Evolutionary conservation across 176 grass and related monocot species (phyloP).

Genomic region (Chrysopogon serrulatus): DNA sequence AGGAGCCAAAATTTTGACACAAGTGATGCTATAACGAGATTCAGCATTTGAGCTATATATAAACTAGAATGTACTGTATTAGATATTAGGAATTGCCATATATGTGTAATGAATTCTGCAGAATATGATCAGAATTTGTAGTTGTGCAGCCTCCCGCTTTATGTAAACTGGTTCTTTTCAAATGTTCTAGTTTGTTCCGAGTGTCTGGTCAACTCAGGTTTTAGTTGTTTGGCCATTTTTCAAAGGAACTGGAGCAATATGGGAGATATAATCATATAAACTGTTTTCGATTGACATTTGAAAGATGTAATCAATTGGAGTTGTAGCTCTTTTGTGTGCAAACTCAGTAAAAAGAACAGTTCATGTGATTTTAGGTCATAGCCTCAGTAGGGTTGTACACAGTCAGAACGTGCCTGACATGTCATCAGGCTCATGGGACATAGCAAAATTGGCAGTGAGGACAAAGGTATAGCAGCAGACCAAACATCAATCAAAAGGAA

Average conservation of each 20-base stretch:
- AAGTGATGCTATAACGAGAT: neutral
- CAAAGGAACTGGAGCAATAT: constrained; percentile 1
- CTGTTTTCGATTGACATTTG: neutral
- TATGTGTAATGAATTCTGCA: constrained; percentile 22
- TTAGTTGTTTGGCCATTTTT: neutral
- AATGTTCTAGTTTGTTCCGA: neutral
- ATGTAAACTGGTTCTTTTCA: neutral
- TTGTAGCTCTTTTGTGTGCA: neutral
- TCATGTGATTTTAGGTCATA: neutral
- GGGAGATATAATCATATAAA: neutral
- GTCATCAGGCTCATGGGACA: neutral
- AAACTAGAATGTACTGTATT: constrained; percentile 19
- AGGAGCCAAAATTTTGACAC: constrained; percentile 25
- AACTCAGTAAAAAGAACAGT: neutral
- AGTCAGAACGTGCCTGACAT: neutral
- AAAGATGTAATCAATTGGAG: neutral
- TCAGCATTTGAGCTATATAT: constrained; percentile 20
- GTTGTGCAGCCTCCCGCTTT: neutral
- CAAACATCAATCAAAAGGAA: neutral
- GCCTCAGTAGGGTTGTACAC: neutral
- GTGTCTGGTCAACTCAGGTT: neutral
- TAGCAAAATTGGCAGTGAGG: neutral
- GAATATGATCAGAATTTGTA: neutral
- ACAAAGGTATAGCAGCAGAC: neutral
- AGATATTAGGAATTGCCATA: neutral